These are phyloP conservation scores for Phytophthora pluvialis DNA, from an alignment of 352 stramenopile genomes.

Conservation along the genomic window DNA sequence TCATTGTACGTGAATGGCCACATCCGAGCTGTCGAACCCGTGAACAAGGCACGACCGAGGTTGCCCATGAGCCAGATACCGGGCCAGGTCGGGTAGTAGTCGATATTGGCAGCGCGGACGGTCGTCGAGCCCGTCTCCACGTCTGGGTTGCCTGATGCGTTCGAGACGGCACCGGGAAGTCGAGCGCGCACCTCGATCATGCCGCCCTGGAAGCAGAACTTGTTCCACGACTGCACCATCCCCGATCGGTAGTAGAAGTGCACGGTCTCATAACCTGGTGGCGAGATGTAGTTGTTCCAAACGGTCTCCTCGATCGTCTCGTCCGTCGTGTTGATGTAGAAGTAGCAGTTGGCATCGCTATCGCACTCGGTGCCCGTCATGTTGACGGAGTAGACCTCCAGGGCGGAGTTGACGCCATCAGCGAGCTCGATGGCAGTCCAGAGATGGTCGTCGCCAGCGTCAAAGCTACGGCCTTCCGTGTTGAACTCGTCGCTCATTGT, in stretches of 20 bases:
- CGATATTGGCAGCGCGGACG: constrained; percentile 22
- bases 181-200: constrained; percentile 90
- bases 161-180: constrained; percentile 73
- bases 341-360: constrained; percentile 58
- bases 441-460: constrained; percentile 91
- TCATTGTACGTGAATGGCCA: constrained; percentile 97
- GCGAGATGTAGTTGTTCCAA: constrained; percentile 1
- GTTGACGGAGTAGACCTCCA: constrained; percentile 63
- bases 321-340: constrained; percentile 61
- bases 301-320: constrained; percentile 42
- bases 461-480: constrained; percentile 74
- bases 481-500: constrained; percentile 63
- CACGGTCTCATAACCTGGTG: constrained; percentile 35
- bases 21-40: constrained; percentile 91
- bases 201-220: constrained; percentile 95
- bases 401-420: constrained; percentile 65
- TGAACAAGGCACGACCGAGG: constrained; percentile 89
- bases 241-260: constrained; percentile 55
- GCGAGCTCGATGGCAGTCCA: constrained; percentile 90
- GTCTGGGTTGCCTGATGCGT: constrained; percentile 48
- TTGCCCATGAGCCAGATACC: too few species aligned
- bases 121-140: constrained; percentile 23
- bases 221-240: constrained; percentile 95
- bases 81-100: constrained; percentile 11
- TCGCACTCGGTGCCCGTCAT: constrained; percentile 70